Conservation (phyloP, 1,284 basidiomycete species). For the Fomitiporia mediterranea region DNA sequence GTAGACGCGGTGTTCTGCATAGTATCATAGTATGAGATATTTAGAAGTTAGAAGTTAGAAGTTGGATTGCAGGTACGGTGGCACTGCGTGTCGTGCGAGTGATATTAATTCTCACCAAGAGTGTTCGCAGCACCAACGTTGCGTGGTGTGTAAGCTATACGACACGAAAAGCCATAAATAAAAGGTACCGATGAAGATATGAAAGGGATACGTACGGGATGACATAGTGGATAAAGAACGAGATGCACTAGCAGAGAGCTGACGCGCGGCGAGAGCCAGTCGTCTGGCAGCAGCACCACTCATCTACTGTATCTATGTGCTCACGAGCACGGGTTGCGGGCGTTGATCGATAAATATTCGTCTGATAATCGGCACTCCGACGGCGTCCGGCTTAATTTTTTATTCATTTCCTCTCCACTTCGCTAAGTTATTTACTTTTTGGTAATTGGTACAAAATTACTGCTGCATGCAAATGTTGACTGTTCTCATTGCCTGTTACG, state of each 20-base stretch:
- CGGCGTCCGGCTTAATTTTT: not conserved
- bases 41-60: no score
- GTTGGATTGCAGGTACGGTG: no score
- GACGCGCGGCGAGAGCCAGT: conserved; percentile 55
- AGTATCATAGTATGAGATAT: conserved; percentile 14
- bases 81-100: no score
- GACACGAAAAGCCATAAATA: conserved; percentile 20
- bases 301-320: no score
- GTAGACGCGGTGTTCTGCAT: conserved; percentile 88
- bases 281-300: conserved; percentile 34
- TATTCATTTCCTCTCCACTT: not conserved
- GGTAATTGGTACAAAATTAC: no score
- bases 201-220: conserved; percentile 51
- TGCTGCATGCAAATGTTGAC: no score
- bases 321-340: no score
- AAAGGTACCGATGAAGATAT: conserved; percentile 11
- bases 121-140: conserved; percentile 88
- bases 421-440: no score
- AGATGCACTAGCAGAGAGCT: conserved; percentile 38
- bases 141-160: conserved; percentile 66
- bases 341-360: conserved; percentile 11
- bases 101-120: conserved; percentile 57
- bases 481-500: no score
- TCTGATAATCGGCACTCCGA: conserved; percentile 1
- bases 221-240: conserved; percentile 44